Evolutionary conservation across 139 green algal species (phyloP).

Genomic region (Volvox africanus): DNA sequence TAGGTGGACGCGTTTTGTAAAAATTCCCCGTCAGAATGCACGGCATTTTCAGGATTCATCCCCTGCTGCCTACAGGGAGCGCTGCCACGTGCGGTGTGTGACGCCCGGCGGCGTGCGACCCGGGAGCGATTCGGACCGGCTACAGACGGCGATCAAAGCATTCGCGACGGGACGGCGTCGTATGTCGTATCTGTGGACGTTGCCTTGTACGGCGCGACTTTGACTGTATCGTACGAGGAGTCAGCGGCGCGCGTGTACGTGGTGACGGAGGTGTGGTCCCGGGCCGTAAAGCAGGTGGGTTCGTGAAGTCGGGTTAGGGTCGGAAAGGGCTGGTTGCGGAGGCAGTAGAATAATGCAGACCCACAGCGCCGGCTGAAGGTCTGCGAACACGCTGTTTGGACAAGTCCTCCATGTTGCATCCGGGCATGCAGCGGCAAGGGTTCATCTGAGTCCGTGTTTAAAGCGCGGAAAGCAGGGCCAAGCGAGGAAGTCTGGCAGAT

Average conservation of each 20-base stretch:
- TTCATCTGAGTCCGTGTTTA: too few species aligned
- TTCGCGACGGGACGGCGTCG: neutral
- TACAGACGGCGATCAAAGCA: neutral
- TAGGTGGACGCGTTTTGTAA: neutral
- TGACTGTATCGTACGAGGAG: slow-evolving; percentile 64
- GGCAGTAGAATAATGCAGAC: too few species aligned
- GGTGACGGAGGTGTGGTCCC: slow-evolving; percentile 73
- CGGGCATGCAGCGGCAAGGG: too few species aligned
- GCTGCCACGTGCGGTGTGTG: neutral
- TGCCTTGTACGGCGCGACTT: slow-evolving; percentile 47
- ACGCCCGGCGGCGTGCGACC: neutral
- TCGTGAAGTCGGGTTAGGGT: neutral
- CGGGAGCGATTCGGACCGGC: neutral
- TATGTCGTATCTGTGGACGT: slow-evolving; percentile 49
- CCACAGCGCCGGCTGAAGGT: too few species aligned
- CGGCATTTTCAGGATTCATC: too few species aligned
- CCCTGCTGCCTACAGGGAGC: too few species aligned
- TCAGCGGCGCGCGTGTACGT: slow-evolving; percentile 58
- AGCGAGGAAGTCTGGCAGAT: too few species aligned
- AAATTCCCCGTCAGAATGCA: too few species aligned
- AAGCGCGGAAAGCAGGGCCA: too few species aligned
- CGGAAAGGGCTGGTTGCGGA: neutral
- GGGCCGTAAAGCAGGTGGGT: slow-evolving; percentile 72
- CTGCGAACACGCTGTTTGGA: too few species aligned
- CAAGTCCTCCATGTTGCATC: too few species aligned